phyloP scores from a whole-genome alignment of 2,329 filamentous ascomycete genomes.

The Beauveria australis region DNA sequence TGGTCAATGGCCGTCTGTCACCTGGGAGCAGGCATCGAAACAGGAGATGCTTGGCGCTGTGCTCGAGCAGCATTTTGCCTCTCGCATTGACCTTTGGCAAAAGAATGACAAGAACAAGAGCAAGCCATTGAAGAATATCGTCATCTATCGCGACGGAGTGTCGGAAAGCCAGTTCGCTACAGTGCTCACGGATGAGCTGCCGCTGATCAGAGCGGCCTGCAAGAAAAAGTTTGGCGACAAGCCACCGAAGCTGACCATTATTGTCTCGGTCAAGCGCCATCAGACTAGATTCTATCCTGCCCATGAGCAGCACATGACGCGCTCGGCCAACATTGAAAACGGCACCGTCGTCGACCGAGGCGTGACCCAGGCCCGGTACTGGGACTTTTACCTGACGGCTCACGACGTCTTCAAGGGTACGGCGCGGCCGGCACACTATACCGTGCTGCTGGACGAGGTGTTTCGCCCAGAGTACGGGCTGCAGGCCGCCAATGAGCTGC shows the following conservation, averaged over 20 bases:
- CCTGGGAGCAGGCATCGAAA: constrained; percentile 56
- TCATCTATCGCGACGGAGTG: constrained; percentile 85
- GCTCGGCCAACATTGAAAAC: constrained; percentile 57
- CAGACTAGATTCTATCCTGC: constrained; percentile 82
- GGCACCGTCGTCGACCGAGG: constrained; percentile 83
- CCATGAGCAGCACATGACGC: constrained; percentile 33
- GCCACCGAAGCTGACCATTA: constrained; percentile 58
- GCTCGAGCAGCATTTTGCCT: constrained; percentile 53
- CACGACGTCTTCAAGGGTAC: constrained; percentile 78
- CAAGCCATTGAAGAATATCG: constrained; percentile 59
- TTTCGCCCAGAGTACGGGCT: constrained; percentile 38
- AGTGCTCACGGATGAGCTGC: constrained; percentile 62
- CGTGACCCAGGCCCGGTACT: constrained; percentile 64
- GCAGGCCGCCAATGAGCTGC: constrained; percentile 56
- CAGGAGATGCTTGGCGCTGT: constrained; percentile 61
- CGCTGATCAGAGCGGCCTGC: constrained; percentile 58
- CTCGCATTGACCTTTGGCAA: constrained; percentile 59
- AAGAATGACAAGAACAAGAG: constrained; percentile 49
- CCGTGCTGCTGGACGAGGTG: constrained; percentile 63
- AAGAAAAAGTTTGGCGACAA: constrained; percentile 43
- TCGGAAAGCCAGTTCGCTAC: constrained; percentile 74
- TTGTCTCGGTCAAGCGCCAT: constrained; percentile 82
- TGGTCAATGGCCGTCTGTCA: constrained; percentile 70
- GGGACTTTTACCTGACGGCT: constrained; percentile 81
- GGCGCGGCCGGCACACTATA: constrained; percentile 76